Conservation (phyloP, 1,139 yeast genomes). For the Scheffersomyces quercinus region DNA sequence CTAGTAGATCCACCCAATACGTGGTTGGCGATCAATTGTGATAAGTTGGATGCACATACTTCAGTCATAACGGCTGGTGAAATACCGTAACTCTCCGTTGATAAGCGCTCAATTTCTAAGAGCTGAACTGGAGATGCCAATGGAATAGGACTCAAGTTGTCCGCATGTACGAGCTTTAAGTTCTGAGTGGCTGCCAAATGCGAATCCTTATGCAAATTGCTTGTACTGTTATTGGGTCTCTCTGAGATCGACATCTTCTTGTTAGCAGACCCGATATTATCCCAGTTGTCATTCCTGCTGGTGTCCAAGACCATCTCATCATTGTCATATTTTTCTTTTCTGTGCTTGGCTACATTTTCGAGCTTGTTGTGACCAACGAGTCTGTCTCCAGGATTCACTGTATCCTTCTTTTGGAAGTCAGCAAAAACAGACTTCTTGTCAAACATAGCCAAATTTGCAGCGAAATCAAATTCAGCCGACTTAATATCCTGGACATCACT, state of each 20-base stretch:
- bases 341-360: conserved; percentile 30
- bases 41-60: conserved; percentile 68
- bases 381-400: conserved; percentile 58
- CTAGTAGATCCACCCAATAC: conserved; percentile 71
- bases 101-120: conserved; percentile 70
- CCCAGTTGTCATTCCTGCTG: conserved; percentile 58
- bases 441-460: conserved; percentile 76
- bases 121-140: conserved; percentile 80
- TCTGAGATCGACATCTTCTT: conserved; percentile 1
- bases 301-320: conserved; percentile 72
- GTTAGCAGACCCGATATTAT: conserved; percentile 33
- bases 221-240: conserved; percentile 7
- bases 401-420: conserved; percentile 68
- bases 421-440: conserved; percentile 81
- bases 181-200: conserved; percentile 8
- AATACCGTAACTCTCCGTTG: conserved; percentile 55
- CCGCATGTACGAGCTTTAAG: conserved; percentile 22
- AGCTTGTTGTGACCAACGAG: conserved; percentile 75
- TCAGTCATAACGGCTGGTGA: conserved; percentile 57
- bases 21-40: conserved; percentile 54
- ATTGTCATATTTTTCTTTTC: conserved; percentile 55
- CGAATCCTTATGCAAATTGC: conserved; percentile 2
- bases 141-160: conserved; percentile 41
- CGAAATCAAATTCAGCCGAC: conserved; percentile 80
- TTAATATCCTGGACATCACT: conserved; percentile 49